phyloP scores from a whole-genome alignment of 1,139 yeast genomes.

The Candida sp. region DNA sequence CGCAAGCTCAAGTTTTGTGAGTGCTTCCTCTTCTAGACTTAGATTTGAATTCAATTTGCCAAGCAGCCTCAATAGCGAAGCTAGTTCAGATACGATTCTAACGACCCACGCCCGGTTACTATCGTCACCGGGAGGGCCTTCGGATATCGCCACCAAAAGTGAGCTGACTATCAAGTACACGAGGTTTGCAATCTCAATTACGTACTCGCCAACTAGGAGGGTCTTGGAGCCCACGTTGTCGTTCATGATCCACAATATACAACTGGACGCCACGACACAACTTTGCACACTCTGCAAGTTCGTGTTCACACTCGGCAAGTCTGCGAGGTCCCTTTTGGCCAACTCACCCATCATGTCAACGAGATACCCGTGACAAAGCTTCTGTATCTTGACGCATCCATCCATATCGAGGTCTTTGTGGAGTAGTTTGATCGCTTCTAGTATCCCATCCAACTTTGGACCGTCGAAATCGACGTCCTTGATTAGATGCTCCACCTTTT shows the following conservation, averaged over 20 bases:
- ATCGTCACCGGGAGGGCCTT: not conserved
- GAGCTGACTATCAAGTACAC: constrained; percentile 1
- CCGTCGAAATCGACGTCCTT: not conserved
- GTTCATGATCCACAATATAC: constrained; percentile 7
- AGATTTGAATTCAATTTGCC: constrained; percentile 4
- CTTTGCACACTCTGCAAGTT: not conserved
- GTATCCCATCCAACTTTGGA: not conserved
- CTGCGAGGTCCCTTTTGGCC: not conserved
- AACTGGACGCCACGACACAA: constrained; percentile 3
- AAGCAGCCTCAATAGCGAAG: constrained; percentile 10
- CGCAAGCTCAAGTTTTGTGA: constrained; percentile 13
- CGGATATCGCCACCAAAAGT: not conserved
- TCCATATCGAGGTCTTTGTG: not conserved
- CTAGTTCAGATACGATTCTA: constrained; percentile 8
- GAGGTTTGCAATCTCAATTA: constrained; percentile 1
- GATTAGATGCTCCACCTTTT: not conserved
- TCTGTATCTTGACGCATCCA: not conserved
- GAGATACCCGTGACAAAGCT: not conserved
- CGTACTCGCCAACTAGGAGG: constrained; percentile 5
- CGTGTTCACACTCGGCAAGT: not conserved
- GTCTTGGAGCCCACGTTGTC: constrained; percentile 1
- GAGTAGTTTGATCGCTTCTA: not conserved
- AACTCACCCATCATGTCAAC: not conserved
- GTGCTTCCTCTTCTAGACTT: constrained; percentile 11
- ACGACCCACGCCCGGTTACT: not conserved